Base-by-base conservation (phyloP, 2,329 filamentous ascomycete genomes). In the Botrytis galanthina region DNA sequence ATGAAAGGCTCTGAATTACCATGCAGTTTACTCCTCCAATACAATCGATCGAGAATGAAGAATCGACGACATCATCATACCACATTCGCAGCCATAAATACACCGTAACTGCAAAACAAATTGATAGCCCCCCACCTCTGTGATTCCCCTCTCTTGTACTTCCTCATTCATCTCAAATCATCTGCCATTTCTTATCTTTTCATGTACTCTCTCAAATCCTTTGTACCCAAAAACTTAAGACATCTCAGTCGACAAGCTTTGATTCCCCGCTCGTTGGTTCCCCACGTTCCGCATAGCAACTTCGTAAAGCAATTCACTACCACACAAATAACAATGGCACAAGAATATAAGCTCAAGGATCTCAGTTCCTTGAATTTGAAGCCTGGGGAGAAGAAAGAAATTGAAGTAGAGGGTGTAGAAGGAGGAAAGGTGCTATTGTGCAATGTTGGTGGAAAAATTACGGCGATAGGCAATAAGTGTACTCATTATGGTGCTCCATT, bases 401-500 rank as follows among this genome's bases (percentile, higher is more conserved):
- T 89, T 22, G 94, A 97, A 79, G 92, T 99, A 7, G 95, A 98
- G 79, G 96, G 95, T 32, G 86, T 99, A 61, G 91, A 95, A 73
- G 90, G 88, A 54, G 93, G 90, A 75, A 98, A 98, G 83, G 91
- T 99, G 4, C 86, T 99, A 8, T 87, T 99, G 7, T 86, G 96
- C 76, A 97, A 97, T 80, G 87, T 91, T 18, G 90, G 90, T 71
- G 92, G 91, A 77, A 89, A 92, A 78, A 85, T 95, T 26, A 91
- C 95, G 81, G 96, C 95, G 44, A 83, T 97, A 51, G 94, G 93
- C 51, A 85, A 93, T 57, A 96, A 92, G 78, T 99, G 96, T 82
- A 92, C 90, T 16, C 95, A 98, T 84, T 98, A 97, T 81, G 95
- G 96, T 48, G 96, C 95, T 59, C 96, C 96, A 22, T 84, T 99